A percentile compares a stretch with the other conserved stretches of the same genome.
Evolutionary conservation across 768 basidiomycete species (phyloP).

Genomic region (Lactifluus volemus): DNA sequence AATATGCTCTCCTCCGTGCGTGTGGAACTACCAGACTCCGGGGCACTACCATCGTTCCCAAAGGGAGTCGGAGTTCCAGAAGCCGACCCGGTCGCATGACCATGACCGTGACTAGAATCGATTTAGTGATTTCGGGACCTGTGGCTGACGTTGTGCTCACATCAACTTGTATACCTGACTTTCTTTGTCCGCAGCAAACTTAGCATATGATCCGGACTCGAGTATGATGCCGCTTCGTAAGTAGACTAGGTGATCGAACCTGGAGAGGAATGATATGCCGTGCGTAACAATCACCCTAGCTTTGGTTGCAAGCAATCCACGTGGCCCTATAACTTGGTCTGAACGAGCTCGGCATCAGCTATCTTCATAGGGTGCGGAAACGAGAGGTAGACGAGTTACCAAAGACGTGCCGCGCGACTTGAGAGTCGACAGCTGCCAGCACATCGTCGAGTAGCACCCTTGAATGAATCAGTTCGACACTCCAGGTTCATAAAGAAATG

Average conservation of each 20-base stretch:
- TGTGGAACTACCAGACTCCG: background rate
- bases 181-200: constrained; percentile 49
- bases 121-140: background rate
- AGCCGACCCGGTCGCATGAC: constrained; percentile 5
- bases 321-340: constrained; percentile 84
- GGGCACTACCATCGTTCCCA: background rate
- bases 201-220: constrained; percentile 60
- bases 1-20: constrained; percentile 15
- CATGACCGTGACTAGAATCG: constrained; percentile 14
- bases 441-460: constrained; percentile 85
- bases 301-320: constrained; percentile 73
- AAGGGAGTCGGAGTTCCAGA: constrained; percentile 23
- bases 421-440: constrained; percentile 77
- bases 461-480: background rate
- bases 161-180: constrained; percentile 68
- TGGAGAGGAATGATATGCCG: constrained; percentile 70
- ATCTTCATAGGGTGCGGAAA: background rate
- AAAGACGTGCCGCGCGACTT: constrained; percentile 81
- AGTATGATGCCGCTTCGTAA: constrained; percentile 76
- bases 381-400: constrained; percentile 32
- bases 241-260: constrained; percentile 69
- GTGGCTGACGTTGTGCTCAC: constrained; percentile 33
- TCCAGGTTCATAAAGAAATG: background rate
- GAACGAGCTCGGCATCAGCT: constrained; percentile 2
- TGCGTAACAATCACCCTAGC: constrained; percentile 85